Conservation (phyloP, 2,329 filamentous ascomycete genomes). For the Ilyonectria mors-panacis region DNA sequence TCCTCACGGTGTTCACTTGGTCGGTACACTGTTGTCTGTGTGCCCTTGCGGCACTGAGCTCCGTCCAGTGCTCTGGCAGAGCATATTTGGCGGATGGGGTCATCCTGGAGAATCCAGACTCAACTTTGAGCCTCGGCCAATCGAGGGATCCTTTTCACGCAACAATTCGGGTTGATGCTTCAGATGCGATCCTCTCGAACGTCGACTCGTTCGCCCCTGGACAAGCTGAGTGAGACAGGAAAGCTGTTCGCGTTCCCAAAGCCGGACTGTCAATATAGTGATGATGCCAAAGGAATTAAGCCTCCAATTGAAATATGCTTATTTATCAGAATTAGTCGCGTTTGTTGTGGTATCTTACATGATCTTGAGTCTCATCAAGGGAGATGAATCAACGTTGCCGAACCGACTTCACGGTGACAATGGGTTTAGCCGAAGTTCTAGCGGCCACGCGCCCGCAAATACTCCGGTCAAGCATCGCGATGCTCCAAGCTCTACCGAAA, state of each 20-base stretch:
- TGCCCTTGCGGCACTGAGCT: slow-evolving; percentile 52
- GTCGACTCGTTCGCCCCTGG: slow-evolving; percentile 4
- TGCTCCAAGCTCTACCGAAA: background rate
- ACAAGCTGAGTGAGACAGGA: background rate
- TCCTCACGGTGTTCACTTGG: slow-evolving; percentile 60
- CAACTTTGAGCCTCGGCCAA: background rate
- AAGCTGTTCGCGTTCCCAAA: background rate
- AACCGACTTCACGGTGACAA: background rate
- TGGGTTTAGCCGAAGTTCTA: slow-evolving; percentile 31
- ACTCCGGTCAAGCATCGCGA: slow-evolving; percentile 10
- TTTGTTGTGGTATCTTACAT: slow-evolving; percentile 9
- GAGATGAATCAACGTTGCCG: slow-evolving; percentile 12
- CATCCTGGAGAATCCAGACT: slow-evolving; percentile 36
- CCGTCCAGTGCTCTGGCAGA: slow-evolving; percentile 58
- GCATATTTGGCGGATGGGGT: slow-evolving; percentile 42
- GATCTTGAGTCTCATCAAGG: background rate
- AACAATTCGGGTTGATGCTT: background rate
- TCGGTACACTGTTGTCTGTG: slow-evolving; percentile 56
- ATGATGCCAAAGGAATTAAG: background rate
- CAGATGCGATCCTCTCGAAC: background rate
- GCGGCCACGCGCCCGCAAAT: slow-evolving; percentile 27
- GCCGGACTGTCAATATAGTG: too few relatives aligned
- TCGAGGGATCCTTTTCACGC: background rate
- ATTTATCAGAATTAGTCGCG: background rate
- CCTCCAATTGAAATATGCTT: background rate